Conservation (phyloP, 345 rosid genomes). For the Hibiscus tridactylites region DNA sequence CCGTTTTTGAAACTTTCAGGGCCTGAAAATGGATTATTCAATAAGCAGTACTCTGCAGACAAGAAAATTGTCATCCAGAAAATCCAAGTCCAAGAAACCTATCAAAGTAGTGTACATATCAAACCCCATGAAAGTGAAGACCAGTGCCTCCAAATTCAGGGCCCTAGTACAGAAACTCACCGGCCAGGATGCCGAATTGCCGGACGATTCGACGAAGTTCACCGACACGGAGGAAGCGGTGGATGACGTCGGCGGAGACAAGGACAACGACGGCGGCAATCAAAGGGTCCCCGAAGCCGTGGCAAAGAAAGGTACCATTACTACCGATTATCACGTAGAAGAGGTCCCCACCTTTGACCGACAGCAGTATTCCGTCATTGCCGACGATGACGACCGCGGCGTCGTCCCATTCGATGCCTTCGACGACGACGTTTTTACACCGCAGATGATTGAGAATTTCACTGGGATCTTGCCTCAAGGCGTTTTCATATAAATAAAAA, state of each 20-base stretch:
- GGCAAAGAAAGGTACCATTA: not conserved
- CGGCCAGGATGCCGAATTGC: conserved; percentile 22
- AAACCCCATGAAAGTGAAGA: conserved; percentile 23
- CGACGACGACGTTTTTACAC: conserved; percentile 1
- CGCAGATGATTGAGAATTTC: not conserved
- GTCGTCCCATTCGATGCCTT: not conserved
- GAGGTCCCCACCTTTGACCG: not conserved
- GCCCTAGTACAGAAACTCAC: conserved; percentile 27
- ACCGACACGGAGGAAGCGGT: not conserved
- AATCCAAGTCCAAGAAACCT: conserved; percentile 12
- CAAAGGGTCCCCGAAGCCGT: not conserved
- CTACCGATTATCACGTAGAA: not conserved
- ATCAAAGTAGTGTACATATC: conserved; percentile 32
- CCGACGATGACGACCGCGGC: not conserved
- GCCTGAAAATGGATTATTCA: not conserved
- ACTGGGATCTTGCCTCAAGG: not conserved
- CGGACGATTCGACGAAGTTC: conserved; percentile 9
- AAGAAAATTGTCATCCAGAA: conserved; percentile 11
- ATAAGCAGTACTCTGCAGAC: not conserved
- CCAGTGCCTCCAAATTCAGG: conserved; percentile 22
- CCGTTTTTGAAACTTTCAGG: not conserved
- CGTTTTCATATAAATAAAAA: not conserved
- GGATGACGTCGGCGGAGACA: not conserved
- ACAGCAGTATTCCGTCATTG: not conserved
- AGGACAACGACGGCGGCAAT: not conserved